phyloP scores from a whole-genome alignment of 257 asterid species.

The Solanum arcanum region DNA sequence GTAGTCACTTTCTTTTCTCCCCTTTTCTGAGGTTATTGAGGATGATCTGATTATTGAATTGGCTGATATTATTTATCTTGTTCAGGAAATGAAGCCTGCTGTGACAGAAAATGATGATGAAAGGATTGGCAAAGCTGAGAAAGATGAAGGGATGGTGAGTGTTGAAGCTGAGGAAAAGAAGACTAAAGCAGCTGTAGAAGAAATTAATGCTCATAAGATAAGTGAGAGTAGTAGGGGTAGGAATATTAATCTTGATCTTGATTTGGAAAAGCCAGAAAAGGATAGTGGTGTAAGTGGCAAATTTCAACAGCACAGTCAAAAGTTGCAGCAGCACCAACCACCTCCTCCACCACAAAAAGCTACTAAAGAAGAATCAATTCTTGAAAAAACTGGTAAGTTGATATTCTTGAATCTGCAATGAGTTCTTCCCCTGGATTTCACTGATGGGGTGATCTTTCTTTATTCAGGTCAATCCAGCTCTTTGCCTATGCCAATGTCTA shows the following conservation, averaged over 20 bases:
- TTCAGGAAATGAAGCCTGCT: slow-evolving; percentile 30
- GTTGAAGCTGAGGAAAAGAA: slow-evolving; percentile 30
- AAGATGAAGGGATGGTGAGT: slow-evolving; percentile 7
- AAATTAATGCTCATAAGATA: slow-evolving; percentile 18
- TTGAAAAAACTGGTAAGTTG: slow-evolving; percentile 52
- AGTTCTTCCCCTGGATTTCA: not conserved
- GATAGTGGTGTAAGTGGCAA: slow-evolving; percentile 25
- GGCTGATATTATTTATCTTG: not conserved
- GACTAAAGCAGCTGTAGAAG: slow-evolving; percentile 20
- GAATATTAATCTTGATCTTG: slow-evolving; percentile 48
- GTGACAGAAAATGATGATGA: slow-evolving; percentile 25
- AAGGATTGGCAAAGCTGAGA: slow-evolving; percentile 14
- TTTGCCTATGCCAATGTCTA: slow-evolving; percentile 54
- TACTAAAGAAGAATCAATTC: slow-evolving; percentile 34
- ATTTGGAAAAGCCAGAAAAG: slow-evolving; percentile 55
- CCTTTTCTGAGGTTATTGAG: not conserved
- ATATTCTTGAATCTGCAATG: not conserved
- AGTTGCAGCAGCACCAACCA: slow-evolving; percentile 21
- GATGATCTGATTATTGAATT: not conserved
- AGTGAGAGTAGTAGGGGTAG: slow-evolving; percentile 31
- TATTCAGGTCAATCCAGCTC: slow-evolving; percentile 48
- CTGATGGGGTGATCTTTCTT: not conserved
- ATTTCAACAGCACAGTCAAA: slow-evolving; percentile 22
- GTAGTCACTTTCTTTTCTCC: not conserved
- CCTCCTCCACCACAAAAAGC: slow-evolving; percentile 15